Evolutionary conservation across 1,284 basidiomycete species (phyloP), one percentile per base, ranked within the genome.

Genomic region (Pseudozyma pruni): DNA sequence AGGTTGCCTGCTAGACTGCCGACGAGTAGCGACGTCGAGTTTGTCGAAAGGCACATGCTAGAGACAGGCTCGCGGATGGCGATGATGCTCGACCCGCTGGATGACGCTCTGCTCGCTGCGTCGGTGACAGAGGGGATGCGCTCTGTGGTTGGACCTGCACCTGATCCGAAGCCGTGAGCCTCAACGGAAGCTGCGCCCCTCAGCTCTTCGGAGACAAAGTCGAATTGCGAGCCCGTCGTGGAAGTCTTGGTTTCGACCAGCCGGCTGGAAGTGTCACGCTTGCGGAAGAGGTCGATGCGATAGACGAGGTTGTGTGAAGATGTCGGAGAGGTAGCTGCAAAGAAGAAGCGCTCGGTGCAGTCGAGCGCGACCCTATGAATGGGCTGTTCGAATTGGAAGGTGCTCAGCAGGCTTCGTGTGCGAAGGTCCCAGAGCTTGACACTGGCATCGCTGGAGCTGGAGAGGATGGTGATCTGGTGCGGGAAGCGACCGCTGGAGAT

Each of bases 371-470:
- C 78, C 51, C 85, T 85, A 7, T 87, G 85, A 42, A 94, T 88
- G 1, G 89, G 86, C 74, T 87, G 85, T 22, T 93, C 91, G 57
- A 94, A 62, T 64, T 89, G 86, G 80, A 94, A 94, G 0, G 93
- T 93, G 19, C 90, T 90, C n/a, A 95, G 84, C 13, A 95, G 86
- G 8, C 89, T 86, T 39, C 87, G 87, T 0, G 91, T 89, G 3
- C 88, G 85, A 6, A 93, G 83, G 74, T 93, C 91, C 92, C 93
- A 94, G 41, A 93, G 83, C 91, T 98, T 98, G 78, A 93, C 91
- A n/a, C 91, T 91, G 63, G 92, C 90, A 81, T 98, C 95, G 35
- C 91, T 82, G 0, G 92, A 92, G 7, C 90, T 88, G 0, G 93
- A 92, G 74, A 94, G 86, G 33, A 93, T 81, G 44, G 91, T 87